Percentiles rank a stretch among this genome's conserved stretches.
Conservation (phyloP, 805 yeast genomes). For the Saccharomycopsis babjevae region DNA sequence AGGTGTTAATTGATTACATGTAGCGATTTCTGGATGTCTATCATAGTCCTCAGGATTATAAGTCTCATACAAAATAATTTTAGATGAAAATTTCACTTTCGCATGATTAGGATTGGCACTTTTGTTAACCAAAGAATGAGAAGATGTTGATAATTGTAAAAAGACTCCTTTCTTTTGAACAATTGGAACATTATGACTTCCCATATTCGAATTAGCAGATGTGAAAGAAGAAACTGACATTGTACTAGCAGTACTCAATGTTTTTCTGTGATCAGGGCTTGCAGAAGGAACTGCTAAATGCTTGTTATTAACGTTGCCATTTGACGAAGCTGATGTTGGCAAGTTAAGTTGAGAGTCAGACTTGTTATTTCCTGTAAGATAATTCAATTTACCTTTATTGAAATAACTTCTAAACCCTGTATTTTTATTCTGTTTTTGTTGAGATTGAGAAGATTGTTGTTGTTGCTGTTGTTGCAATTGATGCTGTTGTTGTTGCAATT, state of each 20-base stretch:
- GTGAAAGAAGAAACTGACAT: background rate
- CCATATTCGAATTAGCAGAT: background rate
- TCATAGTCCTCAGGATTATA: slow-evolving; percentile 79
- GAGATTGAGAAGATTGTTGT: slow-evolving; percentile 4
- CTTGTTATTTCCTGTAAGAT: background rate
- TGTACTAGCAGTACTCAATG: background rate
- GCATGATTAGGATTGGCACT: background rate
- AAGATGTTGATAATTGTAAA: background rate
- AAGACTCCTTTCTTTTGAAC: background rate
- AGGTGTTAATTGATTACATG: slow-evolving; percentile 88
- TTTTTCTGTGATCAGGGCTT: background rate
- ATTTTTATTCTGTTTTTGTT: background rate
- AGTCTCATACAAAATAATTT: slow-evolving; percentile 78
- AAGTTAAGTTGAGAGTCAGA: background rate
- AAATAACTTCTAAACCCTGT: background rate
- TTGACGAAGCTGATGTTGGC: background rate
- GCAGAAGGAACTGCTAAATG: background rate
- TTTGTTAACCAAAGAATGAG: background rate
- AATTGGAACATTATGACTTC: background rate
- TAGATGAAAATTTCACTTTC: slow-evolving; percentile 59
- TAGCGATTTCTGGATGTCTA: slow-evolving; percentile 84
- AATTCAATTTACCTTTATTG: background rate
- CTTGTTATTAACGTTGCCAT: background rate
- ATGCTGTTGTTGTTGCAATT: background rate
- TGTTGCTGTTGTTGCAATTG: no score